Conservation (phyloP, 2,329 filamentous ascomycete genomes). For the Sarocladium kiliense region DNA sequence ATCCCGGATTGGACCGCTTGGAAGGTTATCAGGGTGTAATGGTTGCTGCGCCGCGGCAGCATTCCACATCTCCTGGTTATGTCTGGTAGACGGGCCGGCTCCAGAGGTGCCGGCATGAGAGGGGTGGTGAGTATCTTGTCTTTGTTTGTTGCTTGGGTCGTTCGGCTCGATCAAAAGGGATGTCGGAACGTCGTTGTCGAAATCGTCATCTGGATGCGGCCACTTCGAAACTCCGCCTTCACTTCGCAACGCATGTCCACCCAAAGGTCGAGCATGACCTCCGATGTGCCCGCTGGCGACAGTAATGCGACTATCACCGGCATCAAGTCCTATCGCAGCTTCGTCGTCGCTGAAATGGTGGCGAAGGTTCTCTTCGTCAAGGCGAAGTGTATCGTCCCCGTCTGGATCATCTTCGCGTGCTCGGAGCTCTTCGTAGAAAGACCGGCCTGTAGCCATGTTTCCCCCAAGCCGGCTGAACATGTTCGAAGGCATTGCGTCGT, state of each 20-base stretch:
- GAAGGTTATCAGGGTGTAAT: slow-evolving; percentile 36
- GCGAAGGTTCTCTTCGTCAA: slow-evolving; percentile 50
- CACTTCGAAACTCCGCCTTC: slow-evolving; percentile 15
- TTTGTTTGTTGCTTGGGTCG: slow-evolving; percentile 16
- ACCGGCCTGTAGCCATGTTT: slow-evolving; percentile 17
- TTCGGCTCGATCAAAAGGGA: slow-evolving; percentile 57
- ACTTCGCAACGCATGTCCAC: not conserved
- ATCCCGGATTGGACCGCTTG: slow-evolving; percentile 11
- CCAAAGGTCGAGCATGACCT: not conserved
- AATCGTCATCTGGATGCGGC: slow-evolving; percentile 40
- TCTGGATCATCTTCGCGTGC: slow-evolving; percentile 26
- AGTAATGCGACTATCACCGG: slow-evolving; percentile 42
- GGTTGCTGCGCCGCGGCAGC: slow-evolving; percentile 45
- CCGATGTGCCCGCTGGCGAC: slow-evolving; percentile 26
- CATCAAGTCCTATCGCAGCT: slow-evolving; percentile 34
- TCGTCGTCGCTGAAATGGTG: slow-evolving; percentile 47
- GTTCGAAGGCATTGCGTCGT: slow-evolving; percentile 11
- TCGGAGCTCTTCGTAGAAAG: slow-evolving; percentile 47
- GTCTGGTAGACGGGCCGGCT: slow-evolving; percentile 36
- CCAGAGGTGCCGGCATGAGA: not conserved
- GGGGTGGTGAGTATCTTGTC: not conserved
- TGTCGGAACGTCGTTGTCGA: slow-evolving; percentile 57
- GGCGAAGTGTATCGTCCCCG: slow-evolving; percentile 29
- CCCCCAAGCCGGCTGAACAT: slow-evolving; percentile 11
- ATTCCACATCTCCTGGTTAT: slow-evolving; percentile 49